Conservation (phyloP, 306 rosid species). For the Rosa lucieae region DNA sequence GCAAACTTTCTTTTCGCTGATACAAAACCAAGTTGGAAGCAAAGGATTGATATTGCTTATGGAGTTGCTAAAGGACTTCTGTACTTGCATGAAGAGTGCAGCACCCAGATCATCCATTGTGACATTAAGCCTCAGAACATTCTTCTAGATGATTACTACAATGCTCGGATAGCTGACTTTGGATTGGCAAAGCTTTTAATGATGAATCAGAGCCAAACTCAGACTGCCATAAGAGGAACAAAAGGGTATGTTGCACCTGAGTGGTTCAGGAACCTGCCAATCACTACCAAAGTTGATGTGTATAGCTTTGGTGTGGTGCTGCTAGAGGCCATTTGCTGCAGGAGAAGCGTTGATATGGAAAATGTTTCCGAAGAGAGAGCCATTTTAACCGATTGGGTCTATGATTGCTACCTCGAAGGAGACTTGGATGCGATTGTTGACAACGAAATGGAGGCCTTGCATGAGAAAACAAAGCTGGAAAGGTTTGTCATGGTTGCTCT, state of each 20-base stretch:
- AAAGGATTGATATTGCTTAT: slow-evolving; percentile 19
- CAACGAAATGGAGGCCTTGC: slow-evolving; percentile 13
- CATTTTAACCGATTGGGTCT: slow-evolving; percentile 23
- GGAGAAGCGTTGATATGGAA: slow-evolving; percentile 25
- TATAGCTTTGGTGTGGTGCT: slow-evolving; percentile 38
- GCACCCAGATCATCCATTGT: slow-evolving; percentile 41
- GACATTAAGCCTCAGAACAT: slow-evolving; percentile 58
- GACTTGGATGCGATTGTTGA: not conserved
- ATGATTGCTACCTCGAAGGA: slow-evolving; percentile 22
- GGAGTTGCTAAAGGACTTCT: slow-evolving; percentile 33
- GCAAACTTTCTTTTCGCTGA: slow-evolving; percentile 26
- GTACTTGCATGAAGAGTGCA: slow-evolving; percentile 48
- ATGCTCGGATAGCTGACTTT: slow-evolving; percentile 35
- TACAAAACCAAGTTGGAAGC: slow-evolving; percentile 29
- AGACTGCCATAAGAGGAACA: slow-evolving; percentile 41
- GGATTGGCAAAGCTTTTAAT: slow-evolving; percentile 45
- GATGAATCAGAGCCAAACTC: slow-evolving; percentile 38
- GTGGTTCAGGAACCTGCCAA: slow-evolving; percentile 39
- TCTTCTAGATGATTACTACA: slow-evolving; percentile 30
- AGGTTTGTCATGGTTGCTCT: slow-evolving; percentile 16
- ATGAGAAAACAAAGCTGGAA: slow-evolving; percentile 16
- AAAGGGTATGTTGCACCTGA: slow-evolving; percentile 54
- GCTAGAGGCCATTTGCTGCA: slow-evolving; percentile 39
- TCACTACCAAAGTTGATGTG: slow-evolving; percentile 42
- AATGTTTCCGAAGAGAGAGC: not conserved